Percentiles rank a stretch among this genome's conserved stretches.
Evolutionary conservation across 768 basidiomycete genomes (phyloP).

Genomic region (Lactarius sp.): DNA sequence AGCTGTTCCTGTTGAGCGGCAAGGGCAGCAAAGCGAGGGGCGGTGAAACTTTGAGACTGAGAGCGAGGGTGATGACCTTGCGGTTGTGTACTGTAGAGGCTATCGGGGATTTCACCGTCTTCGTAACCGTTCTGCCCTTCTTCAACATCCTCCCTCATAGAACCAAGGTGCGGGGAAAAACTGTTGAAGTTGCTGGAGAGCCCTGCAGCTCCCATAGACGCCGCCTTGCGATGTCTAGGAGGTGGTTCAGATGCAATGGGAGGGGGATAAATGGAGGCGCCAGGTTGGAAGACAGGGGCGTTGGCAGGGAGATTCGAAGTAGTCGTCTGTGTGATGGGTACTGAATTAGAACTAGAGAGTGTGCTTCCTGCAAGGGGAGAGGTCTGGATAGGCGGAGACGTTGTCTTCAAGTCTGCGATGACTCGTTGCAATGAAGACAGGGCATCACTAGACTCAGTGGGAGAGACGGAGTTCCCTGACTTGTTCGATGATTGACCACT

Average conservation of each 20-base stretch:
- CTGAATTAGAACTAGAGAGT: conserved; percentile 36
- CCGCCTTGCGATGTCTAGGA: conserved; percentile 77
- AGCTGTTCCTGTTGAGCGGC: conserved; percentile 57
- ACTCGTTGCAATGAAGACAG: conserved; percentile 87
- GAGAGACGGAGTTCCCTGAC: conserved; percentile 42
- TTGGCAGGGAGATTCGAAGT: conserved; percentile 55
- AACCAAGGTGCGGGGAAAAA: conserved; percentile 73
- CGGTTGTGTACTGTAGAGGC: conserved; percentile 40
- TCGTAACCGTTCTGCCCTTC: conserved; percentile 52
- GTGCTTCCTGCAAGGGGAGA: conserved; percentile 38
- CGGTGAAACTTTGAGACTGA: conserved; percentile 79
- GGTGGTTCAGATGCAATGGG: conserved; percentile 40
- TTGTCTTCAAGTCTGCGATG: conserved; percentile 89
- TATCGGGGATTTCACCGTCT: conserved; percentile 75
- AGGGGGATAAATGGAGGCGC: conserved; percentile 51
- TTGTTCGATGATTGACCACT: conserved; percentile 31
- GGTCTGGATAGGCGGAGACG: conserved; percentile 57
- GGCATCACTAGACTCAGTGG: conserved; percentile 68
- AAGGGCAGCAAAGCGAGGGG: conserved; percentile 82
- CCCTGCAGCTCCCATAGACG: conserved; percentile 58
- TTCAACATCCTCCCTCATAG: conserved; percentile 81
- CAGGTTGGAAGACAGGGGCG: conserved; percentile 72
- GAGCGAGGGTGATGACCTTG: conserved; percentile 62
- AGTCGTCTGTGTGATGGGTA: conserved; percentile 43
- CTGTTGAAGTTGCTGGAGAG: conserved; percentile 59